A percentile compares a stretch with the other conserved stretches of the same genome.
phyloP scores from a whole-genome alignment of 305 asterid species.

The Euphrasia arctica region DNA sequence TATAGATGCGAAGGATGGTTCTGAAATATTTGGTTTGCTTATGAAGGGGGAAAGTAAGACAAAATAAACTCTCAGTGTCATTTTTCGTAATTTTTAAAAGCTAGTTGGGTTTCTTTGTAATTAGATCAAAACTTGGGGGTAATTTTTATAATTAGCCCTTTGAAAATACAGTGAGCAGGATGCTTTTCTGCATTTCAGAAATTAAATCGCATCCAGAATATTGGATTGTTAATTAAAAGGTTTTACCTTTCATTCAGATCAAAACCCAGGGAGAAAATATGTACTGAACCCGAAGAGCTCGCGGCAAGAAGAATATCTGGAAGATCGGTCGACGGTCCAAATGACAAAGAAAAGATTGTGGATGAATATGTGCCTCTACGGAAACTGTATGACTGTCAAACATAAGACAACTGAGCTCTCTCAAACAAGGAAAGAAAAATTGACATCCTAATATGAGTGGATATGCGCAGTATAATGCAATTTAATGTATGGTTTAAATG shows the following conservation, averaged over 20 bases:
- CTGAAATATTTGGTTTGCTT: background rate
- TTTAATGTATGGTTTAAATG: conserved; percentile 7
- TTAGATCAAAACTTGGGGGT: background rate
- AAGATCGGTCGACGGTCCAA: conserved; percentile 76
- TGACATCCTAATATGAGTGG: conserved; percentile 12
- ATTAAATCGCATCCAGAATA: background rate
- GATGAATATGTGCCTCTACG: conserved; percentile 92
- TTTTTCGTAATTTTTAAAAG: background rate
- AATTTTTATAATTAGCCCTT: background rate
- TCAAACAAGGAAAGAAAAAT: conserved; percentile 23
- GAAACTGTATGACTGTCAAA: conserved; percentile 89
- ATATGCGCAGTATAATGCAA: conserved; percentile 15
- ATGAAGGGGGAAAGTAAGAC: background rate
- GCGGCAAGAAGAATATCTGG: conserved; percentile 91
- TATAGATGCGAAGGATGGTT: background rate
- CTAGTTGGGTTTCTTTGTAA: background rate
- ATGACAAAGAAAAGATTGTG: conserved; percentile 76
- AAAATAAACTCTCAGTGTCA: background rate
- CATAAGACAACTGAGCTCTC: conserved; percentile 35
- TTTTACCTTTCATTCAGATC: conserved; percentile 68
- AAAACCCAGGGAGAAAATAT: conserved; percentile 63
- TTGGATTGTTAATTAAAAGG: conserved; percentile 5
- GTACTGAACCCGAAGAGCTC: conserved; percentile 91
- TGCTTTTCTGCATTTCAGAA: background rate
- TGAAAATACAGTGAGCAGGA: background rate